Evolutionary conservation across 306 rosid species (phyloP).

Genomic region (Fragaria nilgerrensis): DNA sequence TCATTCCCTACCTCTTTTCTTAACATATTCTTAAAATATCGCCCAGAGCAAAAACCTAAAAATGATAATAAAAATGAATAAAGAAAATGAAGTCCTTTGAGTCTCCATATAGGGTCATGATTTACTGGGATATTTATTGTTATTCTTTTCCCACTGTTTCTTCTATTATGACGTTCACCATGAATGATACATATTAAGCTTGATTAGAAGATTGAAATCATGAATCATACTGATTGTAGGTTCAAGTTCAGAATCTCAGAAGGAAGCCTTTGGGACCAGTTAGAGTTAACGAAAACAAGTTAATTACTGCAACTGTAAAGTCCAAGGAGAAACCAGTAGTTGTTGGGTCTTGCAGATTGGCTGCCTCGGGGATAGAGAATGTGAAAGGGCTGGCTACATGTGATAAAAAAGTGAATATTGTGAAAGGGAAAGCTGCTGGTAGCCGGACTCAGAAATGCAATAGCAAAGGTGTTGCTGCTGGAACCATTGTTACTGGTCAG

Average conservation of each 20-base stretch:
- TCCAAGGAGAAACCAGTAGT: slow-evolving; percentile 38
- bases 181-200: slow-evolving; percentile 5
- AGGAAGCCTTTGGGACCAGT: slow-evolving; percentile 37
- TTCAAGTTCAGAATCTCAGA: slow-evolving; percentile 28
- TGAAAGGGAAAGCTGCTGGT: slow-evolving; percentile 21
- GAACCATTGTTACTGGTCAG: slow-evolving; percentile 25
- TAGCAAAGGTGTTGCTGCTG: slow-evolving; percentile 35
- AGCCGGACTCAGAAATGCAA: slow-evolving; percentile 39
- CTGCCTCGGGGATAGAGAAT: slow-evolving; percentile 51
- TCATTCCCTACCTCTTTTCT: background rate
- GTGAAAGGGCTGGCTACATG: slow-evolving; percentile 28
- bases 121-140: background rate
- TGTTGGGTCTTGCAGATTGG: slow-evolving; percentile 25
- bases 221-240: slow-evolving; percentile 30
- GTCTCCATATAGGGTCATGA: background rate
- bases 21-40: background rate
- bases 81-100: background rate
- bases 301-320: slow-evolving; percentile 22
- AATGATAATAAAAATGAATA: background rate
- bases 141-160: background rate
- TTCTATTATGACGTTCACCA: background rate
- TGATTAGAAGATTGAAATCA: slow-evolving; percentile 16
- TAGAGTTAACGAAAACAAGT: slow-evolving; percentile 31
- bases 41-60: background rate
- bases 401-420: slow-evolving; percentile 48